phyloP scores from a whole-genome alignment of 352 stramenopile genomes.

The Globisporangium abappressorium region DNA sequence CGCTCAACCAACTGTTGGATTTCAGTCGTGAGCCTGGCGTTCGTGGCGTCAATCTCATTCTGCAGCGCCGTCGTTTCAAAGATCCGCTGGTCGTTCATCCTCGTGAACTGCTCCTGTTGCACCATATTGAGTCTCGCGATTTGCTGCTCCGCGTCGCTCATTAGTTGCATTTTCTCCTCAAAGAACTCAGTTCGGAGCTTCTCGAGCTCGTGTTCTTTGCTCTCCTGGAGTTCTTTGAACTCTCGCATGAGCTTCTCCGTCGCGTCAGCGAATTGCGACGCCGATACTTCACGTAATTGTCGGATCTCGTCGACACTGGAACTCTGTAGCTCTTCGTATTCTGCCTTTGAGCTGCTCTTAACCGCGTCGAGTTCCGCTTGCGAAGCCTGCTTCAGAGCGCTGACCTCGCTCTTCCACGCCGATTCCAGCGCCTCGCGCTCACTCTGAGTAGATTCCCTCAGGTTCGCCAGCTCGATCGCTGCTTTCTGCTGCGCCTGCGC shows the following conservation, averaged over 20 bases:
- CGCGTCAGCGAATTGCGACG: conserved; percentile 23
- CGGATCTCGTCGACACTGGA: conserved; percentile 26
- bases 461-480: background rate
- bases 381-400: conserved; percentile 17
- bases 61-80: conserved; percentile 25
- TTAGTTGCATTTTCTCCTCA: conserved; percentile 21
- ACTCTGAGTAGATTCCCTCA: conserved; percentile 8
- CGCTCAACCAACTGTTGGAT: conserved; percentile 25
- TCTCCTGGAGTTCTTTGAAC: conserved; percentile 22
- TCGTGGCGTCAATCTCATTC: conserved; percentile 18
- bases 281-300: conserved; percentile 22
- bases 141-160: conserved; percentile 24
- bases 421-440: conserved; percentile 6
- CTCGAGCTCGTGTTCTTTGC: conserved; percentile 25
- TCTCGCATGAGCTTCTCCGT: conserved; percentile 25
- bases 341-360: conserved; percentile 14
- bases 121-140: conserved; percentile 24
- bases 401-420: conserved; percentile 14
- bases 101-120: conserved; percentile 30
- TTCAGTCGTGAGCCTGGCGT: conserved; percentile 11
- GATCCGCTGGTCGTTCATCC: conserved; percentile 20
- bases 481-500: conserved; percentile 6
- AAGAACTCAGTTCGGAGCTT: conserved; percentile 19
- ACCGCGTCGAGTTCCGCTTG: conserved; percentile 26
- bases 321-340: conserved; percentile 26